These are phyloP conservation scores for Thermochaetoides dissita DNA, from an alignment of 2,329 filamentous ascomycete species.

Conservation along the genomic window DNA sequence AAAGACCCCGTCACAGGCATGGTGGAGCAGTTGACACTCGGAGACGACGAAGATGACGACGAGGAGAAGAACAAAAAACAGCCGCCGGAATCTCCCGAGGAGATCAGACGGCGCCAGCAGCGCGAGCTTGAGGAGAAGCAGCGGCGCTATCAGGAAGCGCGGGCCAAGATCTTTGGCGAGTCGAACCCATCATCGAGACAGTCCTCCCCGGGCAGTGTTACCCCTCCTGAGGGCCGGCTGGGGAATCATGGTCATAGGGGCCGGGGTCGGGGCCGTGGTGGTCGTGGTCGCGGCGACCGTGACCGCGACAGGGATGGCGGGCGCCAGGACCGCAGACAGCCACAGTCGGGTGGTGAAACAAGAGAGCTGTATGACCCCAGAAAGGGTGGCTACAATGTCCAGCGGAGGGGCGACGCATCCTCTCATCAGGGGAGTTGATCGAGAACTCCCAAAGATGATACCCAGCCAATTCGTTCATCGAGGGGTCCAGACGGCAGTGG, in stretches of 20 bases:
- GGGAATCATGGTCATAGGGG: constrained; percentile 27
- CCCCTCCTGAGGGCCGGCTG: constrained; percentile 39
- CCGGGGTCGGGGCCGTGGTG: constrained; percentile 32
- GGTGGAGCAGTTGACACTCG: constrained; percentile 27
- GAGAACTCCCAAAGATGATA: too few relatives aligned
- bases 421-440: too few relatives aligned
- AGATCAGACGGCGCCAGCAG: constrained; percentile 64
- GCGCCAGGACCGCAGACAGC: constrained; percentile 17
- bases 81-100: constrained; percentile 54
- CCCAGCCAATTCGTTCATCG: constrained; percentile 46
- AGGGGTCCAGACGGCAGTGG: constrained; percentile 66
- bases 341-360: constrained; percentile 21
- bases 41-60: constrained; percentile 48
- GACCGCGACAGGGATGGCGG: constrained; percentile 12
- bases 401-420: constrained; percentile 27
- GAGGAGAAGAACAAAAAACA: constrained; percentile 45
- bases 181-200: constrained; percentile 38
- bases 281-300: constrained; percentile 22
- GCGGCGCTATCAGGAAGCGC: constrained; percentile 73
- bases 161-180: constrained; percentile 74
- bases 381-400: constrained; percentile 42
- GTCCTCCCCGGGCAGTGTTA: constrained; percentile 48
- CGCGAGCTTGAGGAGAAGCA: constrained; percentile 79
- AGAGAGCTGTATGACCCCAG: constrained; percentile 67
- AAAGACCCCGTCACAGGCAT: constrained; percentile 39